These are phyloP conservation scores for Vachellia collinsii DNA, from an alignment of 306 rosid genomes.

Conservation along the genomic window DNA sequence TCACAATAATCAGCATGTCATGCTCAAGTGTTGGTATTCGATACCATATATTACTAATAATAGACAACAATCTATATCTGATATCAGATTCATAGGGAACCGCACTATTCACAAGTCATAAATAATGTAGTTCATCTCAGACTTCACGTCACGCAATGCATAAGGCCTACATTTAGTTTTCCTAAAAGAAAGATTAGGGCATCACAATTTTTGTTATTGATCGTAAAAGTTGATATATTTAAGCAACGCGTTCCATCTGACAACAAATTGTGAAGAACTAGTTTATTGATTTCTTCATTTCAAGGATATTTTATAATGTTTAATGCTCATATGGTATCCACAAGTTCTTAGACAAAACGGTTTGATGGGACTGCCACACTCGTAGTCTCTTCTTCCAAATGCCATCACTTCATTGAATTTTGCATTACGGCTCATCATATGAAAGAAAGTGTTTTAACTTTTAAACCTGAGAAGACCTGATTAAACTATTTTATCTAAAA, in stretches of 20 bases:
- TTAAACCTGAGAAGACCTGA: slow-evolving; percentile 7
- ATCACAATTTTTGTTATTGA: slow-evolving; percentile 12
- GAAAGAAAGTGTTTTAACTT: slow-evolving; percentile 10
- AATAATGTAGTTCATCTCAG: background rate
- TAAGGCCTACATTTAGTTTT: background rate
- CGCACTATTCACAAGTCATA: background rate
- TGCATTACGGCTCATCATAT: background rate
- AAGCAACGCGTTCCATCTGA: slow-evolving; percentile 14
- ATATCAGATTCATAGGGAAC: background rate
- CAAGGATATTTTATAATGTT: background rate
- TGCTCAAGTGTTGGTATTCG: background rate
- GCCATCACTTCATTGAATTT: slow-evolving; percentile 3
- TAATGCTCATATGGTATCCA: background rate
- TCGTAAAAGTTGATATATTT: slow-evolving; percentile 18
- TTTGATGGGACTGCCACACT: background rate
- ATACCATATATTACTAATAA: too few species aligned
- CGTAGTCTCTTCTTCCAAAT: background rate
- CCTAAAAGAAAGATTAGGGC: background rate
- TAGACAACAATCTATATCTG: too few species aligned
- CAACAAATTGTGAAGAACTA: slow-evolving; percentile 18
- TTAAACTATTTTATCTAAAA: background rate
- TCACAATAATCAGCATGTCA: background rate
- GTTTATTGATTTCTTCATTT: slow-evolving; percentile 25
- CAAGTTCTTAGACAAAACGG: slow-evolving; percentile 5
- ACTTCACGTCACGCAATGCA: background rate